Evolutionary conservation across 768 basidiomycete species (phyloP).

Genomic region (Pleurotus djamor): DNA sequence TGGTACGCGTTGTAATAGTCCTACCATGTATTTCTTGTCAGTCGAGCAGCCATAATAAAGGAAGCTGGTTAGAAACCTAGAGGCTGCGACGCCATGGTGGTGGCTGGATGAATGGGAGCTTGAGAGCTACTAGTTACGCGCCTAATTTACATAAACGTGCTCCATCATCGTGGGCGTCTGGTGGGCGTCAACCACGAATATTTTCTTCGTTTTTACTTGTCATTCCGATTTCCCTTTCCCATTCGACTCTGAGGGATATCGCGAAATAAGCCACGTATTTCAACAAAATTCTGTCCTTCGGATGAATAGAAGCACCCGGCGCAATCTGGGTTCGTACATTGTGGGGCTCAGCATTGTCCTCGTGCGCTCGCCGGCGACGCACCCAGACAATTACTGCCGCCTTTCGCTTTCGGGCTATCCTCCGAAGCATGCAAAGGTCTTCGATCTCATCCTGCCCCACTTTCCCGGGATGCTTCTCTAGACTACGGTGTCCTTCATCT

Average conservation of each 20-base stretch:
- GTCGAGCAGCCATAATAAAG: too few relatives aligned
- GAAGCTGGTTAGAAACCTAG: too few relatives aligned
- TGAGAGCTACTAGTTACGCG: too few relatives aligned
- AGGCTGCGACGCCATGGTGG: too few relatives aligned
- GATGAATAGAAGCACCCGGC: constrained; percentile 16
- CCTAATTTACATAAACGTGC: too few relatives aligned
- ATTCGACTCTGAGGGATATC: too few relatives aligned
- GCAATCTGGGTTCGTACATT: constrained; percentile 20
- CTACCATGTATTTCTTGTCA: too few relatives aligned
- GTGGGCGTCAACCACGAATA: too few relatives aligned
- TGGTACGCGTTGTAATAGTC: background rate
- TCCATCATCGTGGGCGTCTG: too few relatives aligned
- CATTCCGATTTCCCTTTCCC: too few relatives aligned
- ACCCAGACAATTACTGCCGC: constrained; percentile 24
- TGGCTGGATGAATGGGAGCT: too few relatives aligned
- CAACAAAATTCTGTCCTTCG: constrained; percentile 39
- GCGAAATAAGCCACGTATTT: constrained; percentile 32
- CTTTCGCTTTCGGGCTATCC: constrained; percentile 15
- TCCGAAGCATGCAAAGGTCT: constrained; percentile 31
- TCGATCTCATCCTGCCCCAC: constrained; percentile 56
- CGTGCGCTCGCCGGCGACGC: constrained; percentile 28
- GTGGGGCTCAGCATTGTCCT: constrained; percentile 29
- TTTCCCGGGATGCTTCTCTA: constrained; percentile 36
- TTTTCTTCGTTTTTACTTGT: too few relatives aligned
- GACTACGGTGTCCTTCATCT: constrained; percentile 10